These are phyloP conservation scores for Teunomyces cretensis DNA, from an alignment of 805 yeast species.

Conservation along the genomic window DNA sequence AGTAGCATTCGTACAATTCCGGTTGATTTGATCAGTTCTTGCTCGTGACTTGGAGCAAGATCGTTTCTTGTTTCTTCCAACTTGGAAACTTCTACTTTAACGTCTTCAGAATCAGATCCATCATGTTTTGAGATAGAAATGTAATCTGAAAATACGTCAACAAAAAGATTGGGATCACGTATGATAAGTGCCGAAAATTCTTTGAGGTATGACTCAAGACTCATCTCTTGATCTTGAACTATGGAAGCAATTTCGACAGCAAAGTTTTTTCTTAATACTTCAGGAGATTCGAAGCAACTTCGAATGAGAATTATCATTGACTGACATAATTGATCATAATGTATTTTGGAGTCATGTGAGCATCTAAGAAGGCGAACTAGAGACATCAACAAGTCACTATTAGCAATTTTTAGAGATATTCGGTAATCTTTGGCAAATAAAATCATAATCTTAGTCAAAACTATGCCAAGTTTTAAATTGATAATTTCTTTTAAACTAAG, in stretches of 20 bases:
- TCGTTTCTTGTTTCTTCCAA: no score
- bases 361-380: constrained; percentile 44
- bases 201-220: constrained; percentile 31
- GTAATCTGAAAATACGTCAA: constrained; percentile 38
- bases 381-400: constrained; percentile 48
- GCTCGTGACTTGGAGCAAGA: no score
- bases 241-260: constrained; percentile 46
- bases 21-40: no score
- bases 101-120: no score
- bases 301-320: constrained; percentile 57
- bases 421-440: constrained; percentile 48
- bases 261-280: constrained; percentile 49
- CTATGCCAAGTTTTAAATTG: constrained; percentile 47
- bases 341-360: constrained; percentile 17
- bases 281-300: constrained; percentile 65
- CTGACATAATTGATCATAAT: constrained; percentile 9
- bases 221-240: no score
- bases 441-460: constrained; percentile 53
- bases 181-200: constrained; percentile 49
- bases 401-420: constrained; percentile 34
- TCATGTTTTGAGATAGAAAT: no score
- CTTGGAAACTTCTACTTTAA: no score
- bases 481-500: constrained; percentile 40
- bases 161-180: constrained; percentile 49
- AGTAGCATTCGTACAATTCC: constrained; percentile 59